Percentiles rank a stretch among this genome's conserved stretches.
Conservation (phyloP, 2,329 filamentous ascomycete genomes). For the Arthrobotrys iridis region DNA sequence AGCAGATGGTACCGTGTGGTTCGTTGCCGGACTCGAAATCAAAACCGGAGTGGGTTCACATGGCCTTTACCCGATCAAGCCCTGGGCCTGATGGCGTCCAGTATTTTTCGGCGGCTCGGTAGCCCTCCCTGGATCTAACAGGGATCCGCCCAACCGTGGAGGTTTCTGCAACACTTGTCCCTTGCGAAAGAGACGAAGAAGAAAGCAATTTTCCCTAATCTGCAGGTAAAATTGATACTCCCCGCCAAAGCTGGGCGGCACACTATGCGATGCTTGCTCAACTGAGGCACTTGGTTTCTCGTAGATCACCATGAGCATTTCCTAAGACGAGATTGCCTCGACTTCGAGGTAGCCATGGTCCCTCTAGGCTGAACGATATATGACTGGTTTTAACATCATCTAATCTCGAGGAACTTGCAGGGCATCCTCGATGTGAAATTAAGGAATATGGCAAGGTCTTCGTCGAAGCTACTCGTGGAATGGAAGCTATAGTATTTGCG, state of each 20-base stretch:
- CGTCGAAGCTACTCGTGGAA: slow-evolving; percentile 14
- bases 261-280: slow-evolving; percentile 38
- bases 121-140: slow-evolving; percentile 40
- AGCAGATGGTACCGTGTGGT: too few relatives aligned
- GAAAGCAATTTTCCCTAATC: slow-evolving; percentile 52
- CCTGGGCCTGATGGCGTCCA: slow-evolving; percentile 17
- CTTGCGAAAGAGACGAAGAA: slow-evolving; percentile 45
- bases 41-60: slow-evolving; percentile 1
- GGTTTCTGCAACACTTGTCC: slow-evolving; percentile 53
- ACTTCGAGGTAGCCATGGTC: slow-evolving; percentile 14
- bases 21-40: not conserved
- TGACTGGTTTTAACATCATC: slow-evolving; percentile 19
- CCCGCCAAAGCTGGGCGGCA: slow-evolving; percentile 47
- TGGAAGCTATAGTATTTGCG: slow-evolving; percentile 23
- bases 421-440: slow-evolving; percentile 27
- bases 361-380: slow-evolving; percentile 16
- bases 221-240: slow-evolving; percentile 55
- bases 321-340: slow-evolving; percentile 29
- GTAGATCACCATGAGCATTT: slow-evolving; percentile 33
- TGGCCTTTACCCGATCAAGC: slow-evolving; percentile 14
- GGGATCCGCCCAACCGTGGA: slow-evolving; percentile 49
- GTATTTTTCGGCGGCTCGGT: slow-evolving; percentile 32
- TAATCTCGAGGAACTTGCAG: slow-evolving; percentile 28
- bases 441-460: slow-evolving; percentile 27
- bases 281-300: slow-evolving; percentile 24